Evolutionary conservation across 108 stramenopile species (phyloP).

Genomic region (Epipyxis sp.): DNA sequence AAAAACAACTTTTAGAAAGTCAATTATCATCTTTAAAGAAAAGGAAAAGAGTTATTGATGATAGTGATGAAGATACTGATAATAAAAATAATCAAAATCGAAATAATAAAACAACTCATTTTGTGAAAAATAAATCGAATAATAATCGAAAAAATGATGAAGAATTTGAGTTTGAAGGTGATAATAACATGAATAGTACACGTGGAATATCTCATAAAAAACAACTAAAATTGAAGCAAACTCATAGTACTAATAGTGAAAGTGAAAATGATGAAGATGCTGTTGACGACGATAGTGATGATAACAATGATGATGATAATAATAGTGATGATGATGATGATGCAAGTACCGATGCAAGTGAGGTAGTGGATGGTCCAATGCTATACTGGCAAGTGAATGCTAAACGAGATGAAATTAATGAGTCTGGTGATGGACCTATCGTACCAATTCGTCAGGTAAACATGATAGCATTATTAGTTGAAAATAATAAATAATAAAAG

Average conservation of each 20-base stretch:
- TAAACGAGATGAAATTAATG: neutral
- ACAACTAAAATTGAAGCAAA: neutral
- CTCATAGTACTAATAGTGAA: neutral
- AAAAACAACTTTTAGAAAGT: too few species aligned
- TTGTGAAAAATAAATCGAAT: neutral
- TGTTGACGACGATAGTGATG: neutral
- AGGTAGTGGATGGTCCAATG: neutral
- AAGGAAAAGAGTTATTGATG: neutral
- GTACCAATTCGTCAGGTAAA: too few species aligned
- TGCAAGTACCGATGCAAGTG: neutral
- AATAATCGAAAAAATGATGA: conserved; percentile 3
- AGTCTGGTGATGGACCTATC: neutral
- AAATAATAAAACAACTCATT: neutral
- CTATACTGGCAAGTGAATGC: conserved; percentile 23
- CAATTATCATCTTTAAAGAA: neutral
- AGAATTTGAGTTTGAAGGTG: neutral
- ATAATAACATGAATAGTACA: neutral
- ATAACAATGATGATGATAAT: neutral
- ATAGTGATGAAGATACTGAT: neutral
- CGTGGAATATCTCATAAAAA: neutral
- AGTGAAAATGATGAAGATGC: neutral
- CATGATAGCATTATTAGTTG: too few species aligned
- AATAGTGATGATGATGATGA: neutral
- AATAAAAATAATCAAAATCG: neutral
- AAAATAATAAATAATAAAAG: too few species aligned